phyloP scores from a whole-genome alignment of 2,329 filamentous ascomycete species.

The Didymella pinodella region DNA sequence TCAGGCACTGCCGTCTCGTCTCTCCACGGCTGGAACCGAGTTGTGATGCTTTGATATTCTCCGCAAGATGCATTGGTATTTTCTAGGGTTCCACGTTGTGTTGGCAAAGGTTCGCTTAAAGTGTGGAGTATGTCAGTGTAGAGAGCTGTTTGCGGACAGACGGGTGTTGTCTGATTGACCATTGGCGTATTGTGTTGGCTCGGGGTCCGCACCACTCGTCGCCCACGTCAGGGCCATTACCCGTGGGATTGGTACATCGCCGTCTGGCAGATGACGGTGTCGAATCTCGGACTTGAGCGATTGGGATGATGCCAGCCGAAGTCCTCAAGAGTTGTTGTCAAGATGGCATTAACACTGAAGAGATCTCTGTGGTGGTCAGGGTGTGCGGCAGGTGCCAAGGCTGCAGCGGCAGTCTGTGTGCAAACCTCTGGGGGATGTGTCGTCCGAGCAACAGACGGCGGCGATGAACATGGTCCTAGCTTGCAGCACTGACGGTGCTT shows the following conservation, averaged over 20 bases:
- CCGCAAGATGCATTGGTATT: no score
- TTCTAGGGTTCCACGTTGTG: background rate
- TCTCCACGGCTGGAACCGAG: no score
- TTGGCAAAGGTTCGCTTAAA: background rate
- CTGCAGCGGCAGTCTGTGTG: slow-evolving; percentile 13
- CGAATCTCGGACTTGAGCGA: background rate
- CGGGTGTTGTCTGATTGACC: background rate
- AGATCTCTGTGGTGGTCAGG: background rate
- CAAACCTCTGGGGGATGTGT: slow-evolving; percentile 15
- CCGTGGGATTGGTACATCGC: background rate
- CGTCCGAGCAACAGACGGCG: slow-evolving; percentile 15
- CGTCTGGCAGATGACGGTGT: background rate
- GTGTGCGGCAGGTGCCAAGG: background rate
- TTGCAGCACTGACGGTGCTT: background rate
- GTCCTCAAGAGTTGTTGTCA: background rate
- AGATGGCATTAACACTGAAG: background rate
- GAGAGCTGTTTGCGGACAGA: background rate
- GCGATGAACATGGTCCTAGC: slow-evolving; percentile 11
- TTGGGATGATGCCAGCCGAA: background rate
- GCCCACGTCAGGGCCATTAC: no score
- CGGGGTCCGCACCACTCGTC: background rate
- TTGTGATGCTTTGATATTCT: no score
- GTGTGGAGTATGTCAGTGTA: background rate
- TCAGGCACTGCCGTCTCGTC: no score
- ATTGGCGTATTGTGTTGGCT: background rate